A percentile compares a stretch with the other conserved stretches of the same genome.
Evolutionary conservation across 805 yeast species (phyloP).

Genomic region (Suhomyces sp.): DNA sequence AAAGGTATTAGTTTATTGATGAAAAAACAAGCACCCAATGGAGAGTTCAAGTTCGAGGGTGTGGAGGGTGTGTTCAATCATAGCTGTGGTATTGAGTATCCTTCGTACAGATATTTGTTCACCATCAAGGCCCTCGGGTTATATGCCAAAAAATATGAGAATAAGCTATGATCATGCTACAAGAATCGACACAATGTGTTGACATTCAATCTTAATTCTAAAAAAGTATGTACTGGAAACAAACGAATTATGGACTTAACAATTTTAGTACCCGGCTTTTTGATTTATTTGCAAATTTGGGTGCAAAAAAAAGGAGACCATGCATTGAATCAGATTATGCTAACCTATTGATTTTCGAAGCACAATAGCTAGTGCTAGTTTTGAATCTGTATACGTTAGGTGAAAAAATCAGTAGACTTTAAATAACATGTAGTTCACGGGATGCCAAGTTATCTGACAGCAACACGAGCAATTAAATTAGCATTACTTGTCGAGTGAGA

Average conservation of each 20-base stretch:
- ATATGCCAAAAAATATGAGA: slow-evolving; percentile 37
- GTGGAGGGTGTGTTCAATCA: slow-evolving; percentile 97
- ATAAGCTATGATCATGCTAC: background rate
- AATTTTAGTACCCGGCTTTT: too few species aligned
- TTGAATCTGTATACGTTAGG: too few species aligned
- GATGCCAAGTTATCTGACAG: too few species aligned
- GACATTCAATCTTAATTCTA: background rate
- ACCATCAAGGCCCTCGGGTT: slow-evolving; percentile 92
- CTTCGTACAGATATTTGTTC: slow-evolving; percentile 84
- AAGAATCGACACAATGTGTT: background rate
- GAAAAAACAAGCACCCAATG: slow-evolving; percentile 63
- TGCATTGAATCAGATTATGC: too few species aligned
- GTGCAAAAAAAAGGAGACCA: too few species aligned
- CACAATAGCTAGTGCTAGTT: too few species aligned
- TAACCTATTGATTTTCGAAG: too few species aligned
- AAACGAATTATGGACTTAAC: background rate
- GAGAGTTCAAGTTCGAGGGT: slow-evolving; percentile 83
- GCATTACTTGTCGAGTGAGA: too few species aligned
- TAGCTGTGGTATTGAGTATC: slow-evolving; percentile 87
- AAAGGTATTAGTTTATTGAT: slow-evolving; percentile 64
- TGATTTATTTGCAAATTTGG: too few species aligned
- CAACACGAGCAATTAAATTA: too few species aligned
- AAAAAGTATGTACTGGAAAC: background rate
- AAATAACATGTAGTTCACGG: too few species aligned
- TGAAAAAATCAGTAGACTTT: too few species aligned